Percentiles rank a stretch among this genome's conserved stretches.
These are phyloP conservation scores for Oryza meridionalis DNA, from an alignment of 176 grass and related monocot genomes.

Conservation along the genomic window DNA sequence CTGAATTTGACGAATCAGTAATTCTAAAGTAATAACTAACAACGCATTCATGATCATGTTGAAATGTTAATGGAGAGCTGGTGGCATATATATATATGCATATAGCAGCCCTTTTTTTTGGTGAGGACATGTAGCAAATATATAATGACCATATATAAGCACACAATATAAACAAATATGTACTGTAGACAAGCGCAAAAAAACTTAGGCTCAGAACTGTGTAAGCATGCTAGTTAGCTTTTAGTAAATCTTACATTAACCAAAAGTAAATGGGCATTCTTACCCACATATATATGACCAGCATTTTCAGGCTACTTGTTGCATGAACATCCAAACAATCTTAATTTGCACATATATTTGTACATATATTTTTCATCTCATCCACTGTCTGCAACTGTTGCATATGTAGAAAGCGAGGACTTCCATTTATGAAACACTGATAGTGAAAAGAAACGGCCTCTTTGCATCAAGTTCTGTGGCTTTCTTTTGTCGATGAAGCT, in stretches of 20 bases:
- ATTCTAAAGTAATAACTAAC: background rate
- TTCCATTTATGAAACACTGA: conserved; percentile 48
- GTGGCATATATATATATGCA: background rate
- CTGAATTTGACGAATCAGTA: background rate
- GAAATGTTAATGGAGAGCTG: conserved; percentile 14
- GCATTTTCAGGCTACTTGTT: background rate
- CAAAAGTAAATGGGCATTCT: conserved; percentile 38
- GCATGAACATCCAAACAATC: background rate
- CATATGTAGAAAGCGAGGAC: conserved; percentile 17
- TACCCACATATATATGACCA: conserved; percentile 13
- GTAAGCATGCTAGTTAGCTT: conserved; percentile 60
- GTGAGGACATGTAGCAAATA: background rate
- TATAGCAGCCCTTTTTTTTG: background rate
- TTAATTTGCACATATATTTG: background rate
- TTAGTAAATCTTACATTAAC: conserved; percentile 37
- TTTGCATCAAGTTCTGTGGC: conserved; percentile 23
- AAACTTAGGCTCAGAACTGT: conserved; percentile 44
- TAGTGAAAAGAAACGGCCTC: conserved; percentile 50
- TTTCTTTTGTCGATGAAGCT: background rate
- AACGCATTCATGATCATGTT: conserved; percentile 20
- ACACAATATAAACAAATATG: conserved; percentile 28
- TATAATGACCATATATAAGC: conserved; percentile 8
- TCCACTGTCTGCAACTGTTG: conserved; percentile 8
- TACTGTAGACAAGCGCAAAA: conserved; percentile 17
- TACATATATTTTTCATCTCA: background rate